These are phyloP conservation scores for Thermochaetoides thermophila DNA, from an alignment of 495 filamentous ascomycete genomes.

Conservation along the genomic window DNA sequence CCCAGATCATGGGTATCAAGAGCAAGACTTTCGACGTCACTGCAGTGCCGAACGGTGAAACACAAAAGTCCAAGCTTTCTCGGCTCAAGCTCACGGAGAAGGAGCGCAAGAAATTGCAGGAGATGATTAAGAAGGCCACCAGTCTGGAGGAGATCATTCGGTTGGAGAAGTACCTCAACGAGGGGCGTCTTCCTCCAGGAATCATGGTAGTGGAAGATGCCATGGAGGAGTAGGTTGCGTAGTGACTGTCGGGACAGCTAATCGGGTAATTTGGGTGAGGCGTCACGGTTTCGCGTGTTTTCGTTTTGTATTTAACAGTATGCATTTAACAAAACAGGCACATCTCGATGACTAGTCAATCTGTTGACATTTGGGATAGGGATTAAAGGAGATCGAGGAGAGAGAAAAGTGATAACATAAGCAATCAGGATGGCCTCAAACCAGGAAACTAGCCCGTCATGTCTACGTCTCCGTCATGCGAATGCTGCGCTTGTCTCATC, in stretches of 20 bases:
- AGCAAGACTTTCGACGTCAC: conserved; percentile 61
- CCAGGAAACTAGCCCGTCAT: conserved; percentile 34
- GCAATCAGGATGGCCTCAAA: too few species aligned
- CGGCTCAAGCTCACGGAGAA: conserved; percentile 47
- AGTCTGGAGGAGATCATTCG: conserved; percentile 72
- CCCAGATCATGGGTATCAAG: conserved; percentile 73
- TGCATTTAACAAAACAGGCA: too few species aligned
- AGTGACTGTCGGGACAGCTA: too few species aligned
- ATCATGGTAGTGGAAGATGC: conserved; percentile 36
- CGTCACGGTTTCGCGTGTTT: too few species aligned
- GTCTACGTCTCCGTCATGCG: conserved; percentile 39
- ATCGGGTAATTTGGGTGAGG: too few species aligned
- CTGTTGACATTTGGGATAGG: too few species aligned
- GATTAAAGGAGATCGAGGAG: too few species aligned
- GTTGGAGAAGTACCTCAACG: conserved; percentile 71
- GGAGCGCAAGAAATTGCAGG: conserved; percentile 50
- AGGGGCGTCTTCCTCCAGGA: conserved; percentile 67
- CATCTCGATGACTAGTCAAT: too few species aligned
- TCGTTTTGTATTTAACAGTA: too few species aligned
- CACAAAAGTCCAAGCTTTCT: conserved; percentile 47
- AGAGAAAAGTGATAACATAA: too few species aligned
- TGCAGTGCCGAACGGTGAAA: conserved; percentile 25
- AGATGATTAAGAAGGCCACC: conserved; percentile 55
- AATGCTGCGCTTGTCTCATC: conserved; percentile 27
- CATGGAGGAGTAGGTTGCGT: conserved; percentile 51